Conservation (phyloP, 306 rosid genomes). For the Canavalia gladiata region DNA sequence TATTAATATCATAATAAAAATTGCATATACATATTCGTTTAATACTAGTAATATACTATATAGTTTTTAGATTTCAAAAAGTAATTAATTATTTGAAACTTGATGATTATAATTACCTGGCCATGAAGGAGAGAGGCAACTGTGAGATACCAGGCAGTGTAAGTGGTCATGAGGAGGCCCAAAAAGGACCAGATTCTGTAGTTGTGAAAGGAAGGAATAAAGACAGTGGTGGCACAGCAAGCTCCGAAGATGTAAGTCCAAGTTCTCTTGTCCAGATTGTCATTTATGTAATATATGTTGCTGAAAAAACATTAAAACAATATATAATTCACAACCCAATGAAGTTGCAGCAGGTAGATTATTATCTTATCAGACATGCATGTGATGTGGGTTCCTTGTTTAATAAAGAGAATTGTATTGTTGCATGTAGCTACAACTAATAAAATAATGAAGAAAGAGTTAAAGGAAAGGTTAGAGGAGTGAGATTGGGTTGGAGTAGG, state of each 20-base stretch:
- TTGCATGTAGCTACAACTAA: background rate
- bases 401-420: constrained; percentile 16
- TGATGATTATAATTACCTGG: constrained; percentile 62
- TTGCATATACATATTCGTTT: background rate
- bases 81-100: background rate
- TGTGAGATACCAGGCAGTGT: constrained; percentile 98
- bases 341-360: constrained; percentile 41
- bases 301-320: constrained; percentile 55
- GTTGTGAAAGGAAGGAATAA: constrained; percentile 96
- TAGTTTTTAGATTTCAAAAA: background rate
- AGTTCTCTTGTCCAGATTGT: constrained; percentile 96
- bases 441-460: constrained; percentile 41
- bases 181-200: constrained; percentile 97
- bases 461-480: constrained; percentile 45
- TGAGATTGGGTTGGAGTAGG: constrained; percentile 16
- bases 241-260: constrained; percentile 99
- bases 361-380: constrained; percentile 41
- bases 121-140: constrained; percentile 89
- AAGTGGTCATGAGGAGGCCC: constrained; percentile 97
- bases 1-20: background rate
- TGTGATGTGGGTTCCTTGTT: constrained; percentile 44
- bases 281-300: constrained; percentile 97
- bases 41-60: background rate
- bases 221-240: constrained; percentile 98
- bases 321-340: constrained; percentile 30